Base-by-base conservation (phyloP, 768 basidiomycete genomes). In the Lentinula edodes region DNA sequence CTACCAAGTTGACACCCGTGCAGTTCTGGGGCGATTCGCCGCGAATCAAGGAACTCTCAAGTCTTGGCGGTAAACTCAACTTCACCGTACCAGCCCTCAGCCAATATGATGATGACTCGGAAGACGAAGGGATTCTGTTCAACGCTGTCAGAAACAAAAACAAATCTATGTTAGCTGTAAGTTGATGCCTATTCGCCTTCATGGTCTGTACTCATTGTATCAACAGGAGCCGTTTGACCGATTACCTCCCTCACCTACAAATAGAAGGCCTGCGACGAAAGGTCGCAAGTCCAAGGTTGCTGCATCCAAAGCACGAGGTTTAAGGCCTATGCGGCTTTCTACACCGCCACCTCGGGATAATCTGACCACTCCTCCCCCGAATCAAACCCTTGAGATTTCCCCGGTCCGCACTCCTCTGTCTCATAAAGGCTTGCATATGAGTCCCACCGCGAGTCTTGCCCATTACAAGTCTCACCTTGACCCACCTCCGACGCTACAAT, bases 381-480 rank as follows among this genome's bases (percentile, higher is more conserved):
- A 54, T 32, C 18, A 28, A 28, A 46, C 12, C n/a, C 69, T 74
- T 52, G 77, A 79, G 23, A 73, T 88, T 16, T 88, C 88, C 1
- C 83, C 87, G 0, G 71, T 77, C 18, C 81, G 80, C n/a, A 89
- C 88, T 0, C 88, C 88, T 0, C 70, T 90, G 6, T 88, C 87
- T 0, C 85, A 88, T 68, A 82, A 80, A 65, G 88, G 86, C 42
- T 68, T 88, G 39, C 84, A 87, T 65, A 87, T 87, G 86, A 87
- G 86, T 64, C 88, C 88, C 3, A 81, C 80, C 2, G 71, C 86
- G 1, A 87, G 84, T 64, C 77, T 89, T 13, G 82, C 78, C 8
- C 84, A 90, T 72, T 89, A 87, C 70, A 90, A 89, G 66, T 81
- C 83, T 8, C 76, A 87, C 64, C 75, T 89, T 12, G 86, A 89